Evolutionary conservation across 345 rosid species (phyloP).

Genomic region (Eutrema yunnanense): DNA sequence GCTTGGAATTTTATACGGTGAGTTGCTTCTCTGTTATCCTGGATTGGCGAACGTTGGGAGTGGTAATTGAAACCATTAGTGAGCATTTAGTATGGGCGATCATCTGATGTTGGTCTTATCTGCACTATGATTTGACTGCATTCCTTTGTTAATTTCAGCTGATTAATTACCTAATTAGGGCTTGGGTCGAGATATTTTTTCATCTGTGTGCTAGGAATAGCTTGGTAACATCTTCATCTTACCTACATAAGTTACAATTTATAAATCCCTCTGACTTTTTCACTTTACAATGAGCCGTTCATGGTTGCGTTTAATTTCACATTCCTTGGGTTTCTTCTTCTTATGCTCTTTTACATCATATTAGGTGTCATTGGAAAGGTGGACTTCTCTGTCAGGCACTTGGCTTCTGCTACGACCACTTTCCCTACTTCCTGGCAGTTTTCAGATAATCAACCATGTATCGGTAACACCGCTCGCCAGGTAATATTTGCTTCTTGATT

Average conservation of each 20-base stretch:
- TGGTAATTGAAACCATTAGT: neutral
- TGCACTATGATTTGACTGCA: neutral
- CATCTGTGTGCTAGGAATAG: neutral
- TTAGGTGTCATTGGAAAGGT: conserved; percentile 92
- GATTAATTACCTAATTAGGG: neutral
- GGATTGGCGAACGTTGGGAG: neutral
- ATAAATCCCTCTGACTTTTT: neutral
- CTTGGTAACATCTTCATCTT: neutral
- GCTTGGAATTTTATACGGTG: conserved; percentile 95
- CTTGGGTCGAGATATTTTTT: neutral
- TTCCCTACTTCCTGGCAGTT: conserved; percentile 70
- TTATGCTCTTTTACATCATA: conserved; percentile 1
- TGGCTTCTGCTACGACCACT: conserved; percentile 62
- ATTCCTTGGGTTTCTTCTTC: neutral
- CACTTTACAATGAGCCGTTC: neutral
- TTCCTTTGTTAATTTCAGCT: neutral
- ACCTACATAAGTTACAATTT: neutral
- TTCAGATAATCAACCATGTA: conserved; percentile 59
- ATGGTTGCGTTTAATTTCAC: neutral
- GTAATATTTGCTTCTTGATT: conserved; percentile 31
- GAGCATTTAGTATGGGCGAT: neutral
- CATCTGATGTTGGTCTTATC: neutral
- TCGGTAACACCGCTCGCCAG: conserved; percentile 56
- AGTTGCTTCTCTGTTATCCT: conserved; percentile 13
- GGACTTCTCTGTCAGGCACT: conserved; percentile 93